A percentile compares a stretch with the other conserved stretches of the same genome.
phyloP scores from a whole-genome alignment of 2,329 filamentous ascomycete genomes.

The Trichoderma asperellum region DNA sequence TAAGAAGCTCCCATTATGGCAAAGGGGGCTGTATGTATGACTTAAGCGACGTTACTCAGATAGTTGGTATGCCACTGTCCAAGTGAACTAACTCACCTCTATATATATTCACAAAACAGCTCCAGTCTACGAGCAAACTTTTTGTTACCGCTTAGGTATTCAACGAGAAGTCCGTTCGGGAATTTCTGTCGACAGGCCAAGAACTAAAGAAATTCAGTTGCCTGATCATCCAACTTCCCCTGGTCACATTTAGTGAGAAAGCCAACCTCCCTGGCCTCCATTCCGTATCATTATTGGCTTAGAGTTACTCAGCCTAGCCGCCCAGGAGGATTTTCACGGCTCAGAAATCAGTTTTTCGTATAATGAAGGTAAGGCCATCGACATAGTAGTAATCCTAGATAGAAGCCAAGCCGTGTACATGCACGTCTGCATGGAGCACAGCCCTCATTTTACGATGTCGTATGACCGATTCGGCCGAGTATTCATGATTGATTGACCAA shows the following conservation, averaged over 20 bases:
- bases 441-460: background rate
- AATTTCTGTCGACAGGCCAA: background rate
- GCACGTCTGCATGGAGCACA: background rate
- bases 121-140: background rate
- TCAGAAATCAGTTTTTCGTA: background rate
- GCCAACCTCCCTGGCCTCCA: background rate
- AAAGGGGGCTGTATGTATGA: background rate
- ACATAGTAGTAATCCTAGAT: background rate
- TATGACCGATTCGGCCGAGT: background rate
- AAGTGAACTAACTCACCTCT: background rate
- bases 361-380: background rate
- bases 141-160: background rate
- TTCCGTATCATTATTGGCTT: background rate
- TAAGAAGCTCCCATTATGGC: constrained; percentile 25
- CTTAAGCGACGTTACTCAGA: background rate
- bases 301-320: background rate
- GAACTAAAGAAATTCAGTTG: too few species aligned
- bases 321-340: constrained; percentile 4
- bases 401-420: background rate
- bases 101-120: constrained; percentile 4
- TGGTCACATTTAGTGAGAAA: background rate
- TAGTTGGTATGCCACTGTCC: background rate
- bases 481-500: background rate
- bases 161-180: background rate
- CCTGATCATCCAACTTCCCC: background rate